phyloP scores from a whole-genome alignment of 495 filamentous ascomycete species.

The Aspergillus ellipticus region DNA sequence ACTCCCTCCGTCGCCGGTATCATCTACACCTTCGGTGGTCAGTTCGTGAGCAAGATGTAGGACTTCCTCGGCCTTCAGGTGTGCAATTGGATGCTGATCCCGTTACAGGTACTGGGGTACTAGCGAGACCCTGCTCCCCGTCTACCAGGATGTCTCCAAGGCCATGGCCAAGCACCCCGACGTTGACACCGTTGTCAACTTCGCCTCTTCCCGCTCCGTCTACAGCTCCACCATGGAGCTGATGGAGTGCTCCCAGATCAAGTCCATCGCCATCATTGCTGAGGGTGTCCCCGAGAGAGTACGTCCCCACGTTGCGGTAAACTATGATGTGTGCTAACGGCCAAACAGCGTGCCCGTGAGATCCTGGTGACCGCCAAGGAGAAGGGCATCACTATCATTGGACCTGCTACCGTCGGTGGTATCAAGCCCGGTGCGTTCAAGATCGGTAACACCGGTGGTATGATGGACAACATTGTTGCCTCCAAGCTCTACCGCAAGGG shows the following conservation, averaged over 20 bases:
- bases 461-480: constrained; percentile 99
- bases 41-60: constrained; percentile 99
- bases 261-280: constrained; percentile 97
- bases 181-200: constrained; percentile 98
- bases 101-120: constrained; percentile 86
- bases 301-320: constrained; percentile 35
- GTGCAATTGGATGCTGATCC: background rate
- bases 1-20: constrained; percentile 97
- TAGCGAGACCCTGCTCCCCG: constrained; percentile 96
- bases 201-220: constrained; percentile 95
- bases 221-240: constrained; percentile 98
- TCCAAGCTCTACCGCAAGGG: constrained; percentile 99
- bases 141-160: constrained; percentile 93
- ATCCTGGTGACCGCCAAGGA: constrained; percentile 91
- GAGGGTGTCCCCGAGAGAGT: constrained; percentile 98
- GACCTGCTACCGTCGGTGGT: constrained; percentile 95
- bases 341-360: constrained; percentile 80
- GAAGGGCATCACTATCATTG: constrained; percentile 99
- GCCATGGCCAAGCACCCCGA: constrained; percentile 96
- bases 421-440: constrained; percentile 99
- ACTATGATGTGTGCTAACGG: constrained; percentile 20
- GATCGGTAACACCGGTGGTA: constrained; percentile 99
- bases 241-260: constrained; percentile 96
- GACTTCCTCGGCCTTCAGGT: constrained; percentile 7
- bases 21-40: constrained; percentile 99